Conservation (phyloP, 495 filamentous ascomycete genomes). For the Neurospora hispaniola region DNA sequence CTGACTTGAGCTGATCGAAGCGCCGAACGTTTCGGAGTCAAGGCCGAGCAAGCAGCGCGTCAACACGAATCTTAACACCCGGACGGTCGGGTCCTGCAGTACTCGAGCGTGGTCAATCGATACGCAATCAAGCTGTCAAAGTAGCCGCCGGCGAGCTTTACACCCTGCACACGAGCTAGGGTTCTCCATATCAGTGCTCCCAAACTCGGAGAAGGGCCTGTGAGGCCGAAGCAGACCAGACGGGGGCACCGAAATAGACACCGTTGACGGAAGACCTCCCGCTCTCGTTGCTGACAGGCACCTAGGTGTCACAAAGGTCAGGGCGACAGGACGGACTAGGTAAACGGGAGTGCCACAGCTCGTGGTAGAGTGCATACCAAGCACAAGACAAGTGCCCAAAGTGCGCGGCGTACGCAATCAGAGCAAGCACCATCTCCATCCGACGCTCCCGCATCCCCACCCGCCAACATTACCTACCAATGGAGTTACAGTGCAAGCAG, state of each 20-base stretch:
- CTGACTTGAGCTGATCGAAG: background rate
- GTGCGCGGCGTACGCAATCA: background rate
- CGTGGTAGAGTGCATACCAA: background rate
- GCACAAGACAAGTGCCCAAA: background rate
- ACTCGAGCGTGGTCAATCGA: background rate
- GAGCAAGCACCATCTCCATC: background rate
- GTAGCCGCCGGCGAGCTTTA: background rate
- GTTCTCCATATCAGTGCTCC: background rate
- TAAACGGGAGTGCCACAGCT: background rate
- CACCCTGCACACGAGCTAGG: background rate
- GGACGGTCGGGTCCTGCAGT: background rate
- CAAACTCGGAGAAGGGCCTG: background rate
- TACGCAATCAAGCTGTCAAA: background rate
- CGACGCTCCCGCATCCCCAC: background rate
- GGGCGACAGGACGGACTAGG: background rate
- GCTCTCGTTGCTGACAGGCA: background rate
- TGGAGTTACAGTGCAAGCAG: background rate
- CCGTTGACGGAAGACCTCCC: background rate
- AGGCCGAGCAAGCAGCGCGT: background rate
- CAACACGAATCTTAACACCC: background rate
- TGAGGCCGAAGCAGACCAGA: background rate
- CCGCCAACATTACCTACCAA: background rate
- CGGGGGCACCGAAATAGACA: background rate
- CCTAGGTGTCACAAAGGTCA: background rate
- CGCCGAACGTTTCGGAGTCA: background rate